Base-by-base conservation (phyloP, 2,329 filamentous ascomycete genomes). In the Neospermospora avenae region DNA sequence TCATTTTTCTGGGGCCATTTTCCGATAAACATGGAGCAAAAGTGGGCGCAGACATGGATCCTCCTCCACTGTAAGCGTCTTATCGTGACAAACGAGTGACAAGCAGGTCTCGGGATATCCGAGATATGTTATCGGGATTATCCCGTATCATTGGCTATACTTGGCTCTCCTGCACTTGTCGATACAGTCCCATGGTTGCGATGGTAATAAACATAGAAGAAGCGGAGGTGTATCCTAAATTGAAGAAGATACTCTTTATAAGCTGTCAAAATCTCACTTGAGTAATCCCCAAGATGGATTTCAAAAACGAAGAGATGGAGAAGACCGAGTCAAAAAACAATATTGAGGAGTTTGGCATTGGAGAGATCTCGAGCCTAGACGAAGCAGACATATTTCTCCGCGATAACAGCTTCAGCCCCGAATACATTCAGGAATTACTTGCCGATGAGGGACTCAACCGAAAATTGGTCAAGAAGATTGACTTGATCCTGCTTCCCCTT, bases 401-500 rank as follows among this genome's bases (percentile, higher is more conserved):
- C n/a, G 72, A 81, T 51, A 73, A 82, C 69, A 76, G 77, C 59
- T 76, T 79, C 64, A 75, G 72, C 4, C 69, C 74, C 11, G 71
- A 74, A 13, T 74, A 77, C 35, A 67, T 81, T 2, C 72, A 77
- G 7, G 74, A 75, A 22, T 71, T 83, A 14, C 71, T 83, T 3
- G 68, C 74, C 39, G 80, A 84, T 60, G 69, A 70, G 35, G 59
- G 65, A 11, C 57, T 46, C 18, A 59, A 49, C 51, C 48, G 37
- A 25, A n/a, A 22, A 18, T 67, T 76, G 6, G 71, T 76, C 25
- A 73, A 76, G 16, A 80, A 78, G 57, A 77, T 84, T 46, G 82
- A 84, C 60, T 72, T 77, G 59, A 68, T 77, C 0, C 65, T 84
- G 8, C 74, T 84, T 62, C 82, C 82, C 0, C 72, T 84, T 5